Evolutionary conservation across 371 early-diverging fungal genomes (phyloP).

Genomic region (Mucor plumbeus): DNA sequence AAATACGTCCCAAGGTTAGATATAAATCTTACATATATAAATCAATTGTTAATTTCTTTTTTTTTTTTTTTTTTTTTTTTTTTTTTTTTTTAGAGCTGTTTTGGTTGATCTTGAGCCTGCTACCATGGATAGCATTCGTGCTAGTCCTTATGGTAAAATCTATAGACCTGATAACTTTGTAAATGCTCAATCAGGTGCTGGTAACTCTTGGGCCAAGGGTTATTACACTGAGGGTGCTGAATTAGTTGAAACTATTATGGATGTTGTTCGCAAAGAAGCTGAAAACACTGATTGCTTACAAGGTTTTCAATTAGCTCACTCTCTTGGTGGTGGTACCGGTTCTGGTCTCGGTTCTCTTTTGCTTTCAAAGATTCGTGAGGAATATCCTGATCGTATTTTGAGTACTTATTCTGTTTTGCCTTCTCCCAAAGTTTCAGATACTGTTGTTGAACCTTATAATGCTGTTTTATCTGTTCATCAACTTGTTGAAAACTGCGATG

Average conservation of each 20-base stretch:
- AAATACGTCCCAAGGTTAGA: slow-evolving; percentile 79
- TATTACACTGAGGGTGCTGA: slow-evolving; percentile 95
- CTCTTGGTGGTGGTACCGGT: slow-evolving; percentile 93
- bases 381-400: slow-evolving; percentile 94
- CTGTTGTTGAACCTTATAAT: slow-evolving; percentile 97
- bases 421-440: slow-evolving; percentile 92
- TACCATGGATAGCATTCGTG: slow-evolving; percentile 96
- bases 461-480: slow-evolving; percentile 90
- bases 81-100: slow-evolving; percentile 62
- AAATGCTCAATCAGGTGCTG: slow-evolving; percentile 90
- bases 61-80: slow-evolving; percentile 47
- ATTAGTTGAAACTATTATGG: slow-evolving; percentile 85
- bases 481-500: slow-evolving; percentile 92
- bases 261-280: slow-evolving; percentile 88
- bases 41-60: slow-evolving; percentile 54
- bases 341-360: slow-evolving; percentile 91
- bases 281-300: slow-evolving; percentile 90
- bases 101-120: slow-evolving; percentile 99
- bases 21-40: not conserved
- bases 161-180: slow-evolving; percentile 93
- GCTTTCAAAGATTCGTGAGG: slow-evolving; percentile 92
- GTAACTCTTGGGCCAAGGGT: slow-evolving; percentile 96
- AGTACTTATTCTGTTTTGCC: slow-evolving; percentile 95
- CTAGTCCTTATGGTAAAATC: slow-evolving; percentile 74
- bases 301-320: slow-evolving; percentile 91